These are phyloP conservation scores for Leptographium procerum DNA, from an alignment of 2,329 filamentous ascomycete genomes.

Conservation along the genomic window DNA sequence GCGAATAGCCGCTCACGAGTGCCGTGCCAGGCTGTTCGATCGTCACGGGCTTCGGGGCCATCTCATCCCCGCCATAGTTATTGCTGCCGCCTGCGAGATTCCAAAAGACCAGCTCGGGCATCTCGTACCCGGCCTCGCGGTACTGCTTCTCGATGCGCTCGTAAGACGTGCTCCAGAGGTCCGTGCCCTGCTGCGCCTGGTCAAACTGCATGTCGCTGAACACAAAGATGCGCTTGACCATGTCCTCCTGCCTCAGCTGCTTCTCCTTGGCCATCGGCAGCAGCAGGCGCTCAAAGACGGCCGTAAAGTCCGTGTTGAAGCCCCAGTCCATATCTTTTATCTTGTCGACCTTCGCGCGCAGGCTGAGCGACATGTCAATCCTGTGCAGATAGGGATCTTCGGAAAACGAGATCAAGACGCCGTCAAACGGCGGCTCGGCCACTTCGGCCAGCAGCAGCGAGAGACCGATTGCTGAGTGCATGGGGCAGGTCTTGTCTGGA, in stretches of 20 bases:
- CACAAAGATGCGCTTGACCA: constrained; percentile 50
- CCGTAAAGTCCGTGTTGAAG: constrained; percentile 38
- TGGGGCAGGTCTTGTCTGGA: constrained; percentile 33
- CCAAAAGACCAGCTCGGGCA: constrained; percentile 51
- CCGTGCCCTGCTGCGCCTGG: constrained; percentile 13
- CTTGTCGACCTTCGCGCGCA: constrained; percentile 29
- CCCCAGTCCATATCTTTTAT: constrained; percentile 26
- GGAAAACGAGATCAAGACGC: constrained; percentile 44
- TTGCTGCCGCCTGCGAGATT: constrained; percentile 38
- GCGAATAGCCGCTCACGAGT: constrained; percentile 45
- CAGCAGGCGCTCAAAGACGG: constrained; percentile 42
- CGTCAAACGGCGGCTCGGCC: constrained; percentile 39
- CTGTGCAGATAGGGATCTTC: constrained; percentile 25
- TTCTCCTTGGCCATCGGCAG: constrained; percentile 40
- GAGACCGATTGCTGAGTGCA: constrained; percentile 44
- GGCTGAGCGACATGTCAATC: constrained; percentile 25
- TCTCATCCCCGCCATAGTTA: constrained; percentile 14
- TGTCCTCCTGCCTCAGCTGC: constrained; percentile 40
- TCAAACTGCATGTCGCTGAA: constrained; percentile 54
- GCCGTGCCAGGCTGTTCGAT: constrained; percentile 32
- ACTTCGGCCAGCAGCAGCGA: constrained; percentile 44
- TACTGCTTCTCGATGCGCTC: constrained; percentile 36
- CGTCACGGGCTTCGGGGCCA: constrained; percentile 36
- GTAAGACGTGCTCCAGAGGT: constrained; percentile 32
- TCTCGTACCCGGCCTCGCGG: constrained; percentile 38